Conservation (phyloP, 495 filamentous ascomycete species). For the Penicillium flavigenum region DNA sequence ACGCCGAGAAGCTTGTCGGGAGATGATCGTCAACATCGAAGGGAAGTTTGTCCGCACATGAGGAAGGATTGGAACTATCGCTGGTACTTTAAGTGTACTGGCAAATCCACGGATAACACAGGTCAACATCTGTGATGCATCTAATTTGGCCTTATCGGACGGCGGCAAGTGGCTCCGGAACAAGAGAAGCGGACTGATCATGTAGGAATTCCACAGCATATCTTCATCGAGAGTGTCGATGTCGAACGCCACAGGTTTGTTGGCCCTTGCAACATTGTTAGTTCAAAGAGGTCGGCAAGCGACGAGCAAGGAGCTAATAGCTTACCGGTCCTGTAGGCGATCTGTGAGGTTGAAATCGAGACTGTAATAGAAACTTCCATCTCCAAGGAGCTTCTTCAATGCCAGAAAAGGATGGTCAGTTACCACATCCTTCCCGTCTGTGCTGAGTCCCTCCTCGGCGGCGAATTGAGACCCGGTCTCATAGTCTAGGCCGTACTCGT, state of each 20-base stretch:
- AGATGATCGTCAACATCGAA: constrained; percentile 82
- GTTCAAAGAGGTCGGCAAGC: constrained; percentile 36
- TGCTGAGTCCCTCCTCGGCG: constrained; percentile 53
- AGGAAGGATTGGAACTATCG: constrained; percentile 53
- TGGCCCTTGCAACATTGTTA: constrained; percentile 45
- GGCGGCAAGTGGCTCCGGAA: constrained; percentile 78
- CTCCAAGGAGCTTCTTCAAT: constrained; percentile 84
- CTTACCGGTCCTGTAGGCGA: constrained; percentile 84
- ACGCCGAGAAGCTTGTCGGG: constrained; percentile 83
- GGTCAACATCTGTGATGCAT: constrained; percentile 83
- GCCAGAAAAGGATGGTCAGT: constrained; percentile 86
- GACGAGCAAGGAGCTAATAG: neutral
- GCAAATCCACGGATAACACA: constrained; percentile 94
- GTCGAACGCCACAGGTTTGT: constrained; percentile 62
- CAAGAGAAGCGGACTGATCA: constrained; percentile 87
- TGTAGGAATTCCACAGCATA: constrained; percentile 97
- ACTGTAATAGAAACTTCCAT: constrained; percentile 98
- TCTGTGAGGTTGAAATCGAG: constrained; percentile 95
- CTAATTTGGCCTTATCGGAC: constrained; percentile 70
- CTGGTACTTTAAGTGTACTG: constrained; percentile 77
- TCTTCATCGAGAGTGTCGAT: constrained; percentile 82
- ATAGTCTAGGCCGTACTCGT: constrained; percentile 68
- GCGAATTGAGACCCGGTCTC: constrained; percentile 55
- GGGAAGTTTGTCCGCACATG: constrained; percentile 63
- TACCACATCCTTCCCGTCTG: constrained; percentile 62